These are phyloP conservation scores for Metrosideros polymorpha DNA, from an alignment of 441 rosid genomes.

Conservation along the genomic window DNA sequence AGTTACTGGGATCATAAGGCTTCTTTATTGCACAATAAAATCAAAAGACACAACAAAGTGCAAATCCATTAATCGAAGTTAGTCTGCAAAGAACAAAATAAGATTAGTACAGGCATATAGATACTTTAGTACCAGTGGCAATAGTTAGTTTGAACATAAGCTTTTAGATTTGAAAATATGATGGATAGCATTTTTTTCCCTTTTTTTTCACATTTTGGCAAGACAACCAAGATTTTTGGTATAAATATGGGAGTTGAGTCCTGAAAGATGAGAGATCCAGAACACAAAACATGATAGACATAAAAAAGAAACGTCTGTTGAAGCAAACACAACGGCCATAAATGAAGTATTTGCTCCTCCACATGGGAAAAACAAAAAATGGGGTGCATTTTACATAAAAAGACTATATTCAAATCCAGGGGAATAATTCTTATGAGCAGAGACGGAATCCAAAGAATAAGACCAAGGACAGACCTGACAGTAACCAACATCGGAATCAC, in stretches of 20 bases:
- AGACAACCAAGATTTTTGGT: neutral
- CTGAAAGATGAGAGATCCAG: neutral
- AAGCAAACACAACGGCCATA: neutral
- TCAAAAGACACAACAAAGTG: neutral
- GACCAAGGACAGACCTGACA: conserved; percentile 64
- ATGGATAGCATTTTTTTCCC: neutral
- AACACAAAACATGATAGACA: neutral
- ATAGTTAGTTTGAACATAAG: neutral
- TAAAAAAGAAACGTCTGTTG: neutral
- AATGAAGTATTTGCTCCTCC: neutral
- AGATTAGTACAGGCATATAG: neutral
- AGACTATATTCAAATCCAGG: neutral
- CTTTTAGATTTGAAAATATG: neutral
- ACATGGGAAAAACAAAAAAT: neutral
- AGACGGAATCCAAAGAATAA: neutral
- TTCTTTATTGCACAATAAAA: neutral
- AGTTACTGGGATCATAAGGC: neutral
- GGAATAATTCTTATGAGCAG: neutral
- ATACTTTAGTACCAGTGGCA: neutral
- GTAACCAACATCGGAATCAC: conserved; percentile 98
- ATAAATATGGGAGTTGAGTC: neutral
- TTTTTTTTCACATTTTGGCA: neutral
- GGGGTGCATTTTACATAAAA: neutral
- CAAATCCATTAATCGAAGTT: neutral
- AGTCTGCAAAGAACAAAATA: neutral